Conservation (phyloP, 2,329 filamentous ascomycete species). For the Colletotrichum nymphaeae region DNA sequence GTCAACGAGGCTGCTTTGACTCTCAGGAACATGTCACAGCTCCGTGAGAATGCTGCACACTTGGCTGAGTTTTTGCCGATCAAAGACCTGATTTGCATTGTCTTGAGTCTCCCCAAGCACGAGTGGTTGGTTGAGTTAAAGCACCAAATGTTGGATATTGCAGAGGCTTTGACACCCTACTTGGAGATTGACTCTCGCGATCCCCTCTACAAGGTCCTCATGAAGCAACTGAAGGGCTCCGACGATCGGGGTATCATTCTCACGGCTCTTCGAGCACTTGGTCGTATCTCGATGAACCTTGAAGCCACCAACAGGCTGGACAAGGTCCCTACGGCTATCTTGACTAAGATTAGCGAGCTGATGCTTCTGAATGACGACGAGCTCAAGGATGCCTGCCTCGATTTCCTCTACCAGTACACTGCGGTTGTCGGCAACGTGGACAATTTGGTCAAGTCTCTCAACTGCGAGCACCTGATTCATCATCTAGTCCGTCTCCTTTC, state of each 20-base stretch:
- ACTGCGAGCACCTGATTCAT: constrained; percentile 75
- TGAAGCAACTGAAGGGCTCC: constrained; percentile 69
- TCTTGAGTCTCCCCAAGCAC: constrained; percentile 80
- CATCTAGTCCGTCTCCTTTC: constrained; percentile 85
- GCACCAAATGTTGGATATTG: constrained; percentile 90
- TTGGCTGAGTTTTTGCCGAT: constrained; percentile 78
- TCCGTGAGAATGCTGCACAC: constrained; percentile 88
- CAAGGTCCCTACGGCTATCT: constrained; percentile 71
- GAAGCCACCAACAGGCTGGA: constrained; percentile 82
- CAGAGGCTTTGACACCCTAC: constrained; percentile 89
- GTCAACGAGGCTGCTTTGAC: constrained; percentile 90
- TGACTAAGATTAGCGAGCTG: constrained; percentile 79
- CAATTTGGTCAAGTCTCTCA: constrained; percentile 70
- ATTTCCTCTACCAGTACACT: constrained; percentile 97
- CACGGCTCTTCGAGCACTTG: constrained; percentile 82
- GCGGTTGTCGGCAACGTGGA: constrained; percentile 87
- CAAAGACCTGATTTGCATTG: constrained; percentile 85
- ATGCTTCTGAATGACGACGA: constrained; percentile 90
- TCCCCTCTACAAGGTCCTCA: constrained; percentile 81
- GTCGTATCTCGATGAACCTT: constrained; percentile 88
- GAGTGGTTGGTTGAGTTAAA: constrained; percentile 84
- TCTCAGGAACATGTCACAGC: constrained; percentile 94
- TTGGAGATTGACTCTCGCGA: constrained; percentile 78
- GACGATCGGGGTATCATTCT: constrained; percentile 86
- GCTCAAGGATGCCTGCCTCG: constrained; percentile 85